Percentiles rank a stretch among this genome's conserved stretches.
Conservation (phyloP, 1,284 basidiomycete genomes). For the Xerocomus alliaceus region DNA sequence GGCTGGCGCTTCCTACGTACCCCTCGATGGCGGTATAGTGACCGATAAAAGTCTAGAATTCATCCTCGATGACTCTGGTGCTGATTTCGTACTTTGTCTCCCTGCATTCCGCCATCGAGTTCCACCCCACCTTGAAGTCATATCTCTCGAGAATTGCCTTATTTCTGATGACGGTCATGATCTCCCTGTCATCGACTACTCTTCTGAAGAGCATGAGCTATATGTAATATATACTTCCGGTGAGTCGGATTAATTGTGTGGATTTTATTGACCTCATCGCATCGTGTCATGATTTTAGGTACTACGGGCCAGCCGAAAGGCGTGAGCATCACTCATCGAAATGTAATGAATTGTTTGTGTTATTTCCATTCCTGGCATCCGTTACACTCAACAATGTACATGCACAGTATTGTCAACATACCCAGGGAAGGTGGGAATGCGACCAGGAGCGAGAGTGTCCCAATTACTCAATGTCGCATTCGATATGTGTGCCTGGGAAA, state of each 20-base stretch:
- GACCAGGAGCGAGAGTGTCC: background rate
- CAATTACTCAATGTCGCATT: background rate
- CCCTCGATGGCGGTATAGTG: background rate
- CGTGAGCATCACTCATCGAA: background rate
- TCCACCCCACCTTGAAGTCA: background rate
- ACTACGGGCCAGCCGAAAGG: background rate
- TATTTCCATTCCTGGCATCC: background rate
- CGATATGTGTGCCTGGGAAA: conserved; percentile 1
- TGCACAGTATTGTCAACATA: background rate
- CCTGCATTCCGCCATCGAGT: background rate
- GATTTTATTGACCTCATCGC: background rate
- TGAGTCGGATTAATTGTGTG: background rate
- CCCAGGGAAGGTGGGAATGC: background rate
- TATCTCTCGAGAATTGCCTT: background rate
- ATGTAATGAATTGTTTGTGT: background rate
- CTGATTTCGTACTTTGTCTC: background rate
- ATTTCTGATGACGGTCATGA: background rate
- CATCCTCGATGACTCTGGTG: background rate
- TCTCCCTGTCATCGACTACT: background rate
- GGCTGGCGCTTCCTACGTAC: background rate
- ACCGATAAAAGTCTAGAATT: background rate
- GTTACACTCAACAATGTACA: background rate
- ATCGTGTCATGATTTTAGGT: background rate
- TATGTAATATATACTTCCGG: conserved; percentile 1
- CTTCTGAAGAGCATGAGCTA: background rate